Conservation (phyloP, 2,329 filamentous ascomycete genomes). For the Colletotrichum sp. region DNA sequence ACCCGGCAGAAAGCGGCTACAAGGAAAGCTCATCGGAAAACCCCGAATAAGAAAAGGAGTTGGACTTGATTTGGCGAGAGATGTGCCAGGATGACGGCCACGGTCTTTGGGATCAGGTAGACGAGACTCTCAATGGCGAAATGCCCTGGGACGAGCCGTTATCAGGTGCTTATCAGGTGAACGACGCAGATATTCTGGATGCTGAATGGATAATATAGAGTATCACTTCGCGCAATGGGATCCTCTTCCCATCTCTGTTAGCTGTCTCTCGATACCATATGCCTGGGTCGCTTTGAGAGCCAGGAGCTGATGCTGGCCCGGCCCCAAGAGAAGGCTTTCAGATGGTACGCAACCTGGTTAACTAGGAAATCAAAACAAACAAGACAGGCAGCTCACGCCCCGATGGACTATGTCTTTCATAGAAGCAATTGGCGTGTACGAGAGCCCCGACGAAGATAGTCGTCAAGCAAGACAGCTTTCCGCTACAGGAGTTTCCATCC, state of each 20-base stretch:
- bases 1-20: neutral
- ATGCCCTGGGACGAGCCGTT: neutral
- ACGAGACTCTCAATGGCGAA: neutral
- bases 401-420: no score
- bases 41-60: neutral
- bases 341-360: no score
- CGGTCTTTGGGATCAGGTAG: neutral
- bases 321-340: no score
- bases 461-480: no score
- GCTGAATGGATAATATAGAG: neutral
- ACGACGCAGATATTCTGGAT: neutral
- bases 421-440: no score
- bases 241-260: no score
- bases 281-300: neutral
- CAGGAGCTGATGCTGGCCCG: no score
- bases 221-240: neutral
- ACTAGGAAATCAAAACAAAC: no score
- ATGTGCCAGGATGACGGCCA: neutral
- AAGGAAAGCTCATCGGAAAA: neutral
- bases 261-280: neutral
- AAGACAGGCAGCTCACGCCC: no score
- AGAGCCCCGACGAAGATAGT: no score
- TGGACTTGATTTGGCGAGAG: neutral
- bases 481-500: no score
- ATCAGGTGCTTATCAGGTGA: neutral